These are phyloP conservation scores for Ilex asprella DNA, from an alignment of 257 asterid genomes.

Conservation along the genomic window DNA sequence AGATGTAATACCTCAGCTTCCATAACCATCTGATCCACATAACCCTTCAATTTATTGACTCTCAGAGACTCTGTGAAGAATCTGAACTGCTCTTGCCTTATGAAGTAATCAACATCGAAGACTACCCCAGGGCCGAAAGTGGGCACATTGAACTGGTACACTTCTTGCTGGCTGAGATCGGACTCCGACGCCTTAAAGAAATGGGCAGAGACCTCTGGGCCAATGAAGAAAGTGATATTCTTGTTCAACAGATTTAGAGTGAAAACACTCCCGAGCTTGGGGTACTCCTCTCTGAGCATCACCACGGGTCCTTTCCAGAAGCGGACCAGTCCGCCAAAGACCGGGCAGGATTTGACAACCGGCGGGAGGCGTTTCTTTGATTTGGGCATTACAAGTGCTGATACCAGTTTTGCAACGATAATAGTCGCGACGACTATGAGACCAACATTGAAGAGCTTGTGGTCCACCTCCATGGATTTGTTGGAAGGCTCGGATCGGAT, in stretches of 20 bases:
- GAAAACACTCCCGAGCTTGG: slow-evolving; percentile 90
- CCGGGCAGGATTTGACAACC: slow-evolving; percentile 46
- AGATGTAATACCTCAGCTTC: slow-evolving; percentile 67
- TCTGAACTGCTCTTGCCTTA: slow-evolving; percentile 94
- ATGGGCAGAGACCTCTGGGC: slow-evolving; percentile 95
- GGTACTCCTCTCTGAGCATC: slow-evolving; percentile 84
- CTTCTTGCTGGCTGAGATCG: slow-evolving; percentile 95
- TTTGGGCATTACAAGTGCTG: slow-evolving; percentile 60
- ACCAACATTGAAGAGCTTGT: slow-evolving; percentile 38
- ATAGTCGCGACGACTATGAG: slow-evolving; percentile 63
- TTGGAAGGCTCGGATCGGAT: no score
- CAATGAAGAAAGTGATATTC: slow-evolving; percentile 81
- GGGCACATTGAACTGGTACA: slow-evolving; percentile 88
- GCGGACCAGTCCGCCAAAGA: slow-evolving; percentile 63
- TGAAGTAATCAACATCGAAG: slow-evolving; percentile 80
- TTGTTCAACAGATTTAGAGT: slow-evolving; percentile 57
- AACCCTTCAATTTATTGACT: slow-evolving; percentile 70
- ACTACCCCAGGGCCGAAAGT: slow-evolving; percentile 97
- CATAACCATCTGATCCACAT: slow-evolving; percentile 81
- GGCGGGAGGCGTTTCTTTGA: slow-evolving; percentile 73
- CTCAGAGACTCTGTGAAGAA: slow-evolving; percentile 90
- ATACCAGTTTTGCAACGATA: slow-evolving; percentile 53
- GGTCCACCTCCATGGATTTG: no score
- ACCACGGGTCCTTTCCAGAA: slow-evolving; percentile 81
- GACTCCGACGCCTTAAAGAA: slow-evolving; percentile 92